Base-by-base conservation (phyloP, 441 rosid species). In the Adansonia gregorii region DNA sequence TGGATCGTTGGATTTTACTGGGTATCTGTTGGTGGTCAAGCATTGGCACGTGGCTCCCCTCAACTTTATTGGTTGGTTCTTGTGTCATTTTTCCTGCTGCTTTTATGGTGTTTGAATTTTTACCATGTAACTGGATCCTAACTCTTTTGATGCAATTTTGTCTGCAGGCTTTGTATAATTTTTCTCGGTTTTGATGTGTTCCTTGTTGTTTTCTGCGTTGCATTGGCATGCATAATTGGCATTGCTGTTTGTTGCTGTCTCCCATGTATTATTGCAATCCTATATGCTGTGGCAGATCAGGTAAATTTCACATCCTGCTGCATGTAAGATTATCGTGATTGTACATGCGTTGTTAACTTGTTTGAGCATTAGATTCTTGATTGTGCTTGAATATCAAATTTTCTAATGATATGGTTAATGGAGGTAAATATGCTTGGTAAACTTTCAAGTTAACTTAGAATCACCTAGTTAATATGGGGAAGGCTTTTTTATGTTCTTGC, bases 221-320 rank as follows among this genome's bases (percentile, higher is more conserved):
- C 98, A 45, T 80, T 95, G 89, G 99, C 97, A 61, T 95, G 98
- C 83, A 88, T 95, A 78, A 86, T 95, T 41, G 98, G 99, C 54
- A 92, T 95, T 79, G 99, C 98, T 80, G 97, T 95, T 79, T 95
- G 98, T 86, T 95, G 98, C 81, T 94, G 98, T 82, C 97, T 95
- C 82, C 99, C 99, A 15, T 95, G 99, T 80, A 95, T 95, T 79
- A 94, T 95, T 78, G 99, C 98, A 59, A 89, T 95, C 79, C 79
- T 94, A 46, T 94, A 95, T 86, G 99, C 98, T 4, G 94, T 95
- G 81, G 91, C 99, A 1, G 98, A 95, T 80, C 96, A 96, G 96
- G 99, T 94, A 90, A 39, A 66, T 85, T 79, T 77, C 61, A 4
- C n/a, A 24, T 82, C 22, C 66, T 10, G 2, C 39, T 75, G 5